Evolutionary conservation across 306 rosid species (phyloP).

Genomic region (Cicer cuneatum): DNA sequence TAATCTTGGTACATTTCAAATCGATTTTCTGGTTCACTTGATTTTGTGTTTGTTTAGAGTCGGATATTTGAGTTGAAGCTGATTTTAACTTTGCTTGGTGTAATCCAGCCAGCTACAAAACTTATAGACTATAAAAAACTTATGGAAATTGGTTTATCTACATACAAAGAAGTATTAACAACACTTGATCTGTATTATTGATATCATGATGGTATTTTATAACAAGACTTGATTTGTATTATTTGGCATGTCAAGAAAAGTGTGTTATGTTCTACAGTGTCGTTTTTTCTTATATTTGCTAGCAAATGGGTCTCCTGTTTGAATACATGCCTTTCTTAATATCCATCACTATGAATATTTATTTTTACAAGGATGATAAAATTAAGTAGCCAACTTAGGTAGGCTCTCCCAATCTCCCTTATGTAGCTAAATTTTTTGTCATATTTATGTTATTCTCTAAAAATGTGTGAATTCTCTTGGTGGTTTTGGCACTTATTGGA

Average conservation of each 20-base stretch:
- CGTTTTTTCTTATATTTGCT: slow-evolving; percentile 16
- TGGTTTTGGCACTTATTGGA: slow-evolving; percentile 15
- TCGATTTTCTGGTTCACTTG: too few relatives aligned
- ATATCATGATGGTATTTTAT: too few relatives aligned
- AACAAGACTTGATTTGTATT: slow-evolving; percentile 8
- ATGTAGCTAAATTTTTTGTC: neutral
- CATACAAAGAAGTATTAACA: too few relatives aligned
- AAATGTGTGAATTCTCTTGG: slow-evolving; percentile 5
- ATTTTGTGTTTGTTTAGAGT: too few relatives aligned
- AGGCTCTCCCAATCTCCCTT: slow-evolving; percentile 9
- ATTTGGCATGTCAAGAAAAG: slow-evolving; percentile 31
- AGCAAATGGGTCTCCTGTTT: slow-evolving; percentile 22
- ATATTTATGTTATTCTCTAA: neutral
- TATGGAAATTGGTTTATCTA: too few relatives aligned
- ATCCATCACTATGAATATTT: slow-evolving; percentile 10
- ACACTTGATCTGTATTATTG: too few relatives aligned
- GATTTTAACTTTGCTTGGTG: too few relatives aligned
- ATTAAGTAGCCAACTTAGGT: slow-evolving; percentile 9
- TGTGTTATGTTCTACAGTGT: slow-evolving; percentile 20
- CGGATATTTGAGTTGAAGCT: too few relatives aligned
- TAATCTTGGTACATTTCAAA: too few relatives aligned
- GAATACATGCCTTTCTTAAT: slow-evolving; percentile 3
- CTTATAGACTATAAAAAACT: too few relatives aligned
- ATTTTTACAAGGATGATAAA: slow-evolving; percentile 22
- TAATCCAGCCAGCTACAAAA: too few relatives aligned